Base-by-base conservation (phyloP, 1,284 basidiomycete species). In the Omphalotus olearius region DNA sequence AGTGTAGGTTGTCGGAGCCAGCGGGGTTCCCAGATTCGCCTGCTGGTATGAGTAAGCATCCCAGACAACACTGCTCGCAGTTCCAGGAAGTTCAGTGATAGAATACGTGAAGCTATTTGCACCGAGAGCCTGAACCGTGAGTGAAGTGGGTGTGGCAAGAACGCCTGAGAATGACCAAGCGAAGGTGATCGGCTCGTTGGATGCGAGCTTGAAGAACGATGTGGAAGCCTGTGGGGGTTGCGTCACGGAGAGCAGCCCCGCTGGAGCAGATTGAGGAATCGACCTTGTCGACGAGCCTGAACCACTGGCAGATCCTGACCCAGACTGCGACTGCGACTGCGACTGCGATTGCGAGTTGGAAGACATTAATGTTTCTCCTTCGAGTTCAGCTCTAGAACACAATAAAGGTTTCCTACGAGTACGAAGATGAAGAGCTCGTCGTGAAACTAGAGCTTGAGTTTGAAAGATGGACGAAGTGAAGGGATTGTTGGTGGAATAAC, bases 201-300 rank as follows among this genome's bases (percentile, higher is more conserved):
- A 69, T 0, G 88, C 90, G 60, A 98, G 89, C 76, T 97, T 96
- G 77, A 87, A 96, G 72, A 81, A 98, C 5, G 90, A 91, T 3
- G 85, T 82, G 18, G 83, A 83, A 9, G 87, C 85, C 57, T 83
- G 78, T 0, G 91, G 85, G 0, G 93, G 93, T 64, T 91, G 78
- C 25, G 88, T 89, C 64, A 90, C 83, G 51, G 81, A 76, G 54
- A 91, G 67, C 38, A 75, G 74, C 20, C 90, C 90, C 9, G 80
- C 83, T 9, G 83, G 69, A 1, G 82, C 83, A 11, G 79, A 76
- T 57, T 73, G 63, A 0, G 82, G 76, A 58, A 87, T 78, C 54
- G 62, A 64, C 28, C 20, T 16, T 10, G 37, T 25, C 17, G 37
- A 30, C 7, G 47, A 40, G 18, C 30, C 28, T 35, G 14, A 33